Conservation (phyloP, 345 rosid genomes). For the Gossypium stocksii region DNA sequence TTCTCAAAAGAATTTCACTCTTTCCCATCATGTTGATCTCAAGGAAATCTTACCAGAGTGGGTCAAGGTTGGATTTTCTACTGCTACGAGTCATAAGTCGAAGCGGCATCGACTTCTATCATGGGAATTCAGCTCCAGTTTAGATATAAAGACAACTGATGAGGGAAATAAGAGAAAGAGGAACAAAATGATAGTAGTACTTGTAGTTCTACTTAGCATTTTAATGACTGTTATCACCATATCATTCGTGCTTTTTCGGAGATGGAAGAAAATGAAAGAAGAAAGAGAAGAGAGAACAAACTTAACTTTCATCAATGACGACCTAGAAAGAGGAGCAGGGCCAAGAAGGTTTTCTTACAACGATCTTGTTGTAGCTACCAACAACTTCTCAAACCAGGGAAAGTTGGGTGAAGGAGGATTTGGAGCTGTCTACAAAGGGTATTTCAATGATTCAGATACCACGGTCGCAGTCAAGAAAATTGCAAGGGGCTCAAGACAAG, state of each 20-base stretch:
- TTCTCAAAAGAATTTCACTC: constrained; percentile 18
- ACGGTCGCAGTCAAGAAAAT: constrained; percentile 39
- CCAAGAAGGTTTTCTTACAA: constrained; percentile 33
- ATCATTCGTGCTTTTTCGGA: background rate
- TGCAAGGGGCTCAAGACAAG: constrained; percentile 35
- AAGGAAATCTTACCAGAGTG: constrained; percentile 25
- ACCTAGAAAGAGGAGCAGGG: constrained; percentile 36
- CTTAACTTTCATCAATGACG: constrained; percentile 29
- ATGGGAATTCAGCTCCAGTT: constrained; percentile 37
- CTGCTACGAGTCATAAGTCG: constrained; percentile 15
- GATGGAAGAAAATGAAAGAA: constrained; percentile 15
- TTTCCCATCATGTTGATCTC: constrained; percentile 29
- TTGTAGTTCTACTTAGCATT: constrained; percentile 16
- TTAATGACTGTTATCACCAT: background rate
- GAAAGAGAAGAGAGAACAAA: constrained; percentile 6
- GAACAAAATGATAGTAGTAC: background rate
- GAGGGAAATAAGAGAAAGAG: background rate
- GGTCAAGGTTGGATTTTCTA: constrained; percentile 34
- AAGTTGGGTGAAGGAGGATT: constrained; percentile 27
- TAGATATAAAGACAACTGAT: constrained; percentile 5
- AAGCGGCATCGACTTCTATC: constrained; percentile 24
- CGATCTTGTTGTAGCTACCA: constrained; percentile 34
- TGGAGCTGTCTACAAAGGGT: constrained; percentile 4
- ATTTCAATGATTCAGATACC: constrained; percentile 19
- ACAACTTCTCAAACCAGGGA: constrained; percentile 24